These are phyloP conservation scores for Fusarium chlamydosporum DNA, from an alignment of 2,329 filamentous ascomycete genomes.

Conservation along the genomic window DNA sequence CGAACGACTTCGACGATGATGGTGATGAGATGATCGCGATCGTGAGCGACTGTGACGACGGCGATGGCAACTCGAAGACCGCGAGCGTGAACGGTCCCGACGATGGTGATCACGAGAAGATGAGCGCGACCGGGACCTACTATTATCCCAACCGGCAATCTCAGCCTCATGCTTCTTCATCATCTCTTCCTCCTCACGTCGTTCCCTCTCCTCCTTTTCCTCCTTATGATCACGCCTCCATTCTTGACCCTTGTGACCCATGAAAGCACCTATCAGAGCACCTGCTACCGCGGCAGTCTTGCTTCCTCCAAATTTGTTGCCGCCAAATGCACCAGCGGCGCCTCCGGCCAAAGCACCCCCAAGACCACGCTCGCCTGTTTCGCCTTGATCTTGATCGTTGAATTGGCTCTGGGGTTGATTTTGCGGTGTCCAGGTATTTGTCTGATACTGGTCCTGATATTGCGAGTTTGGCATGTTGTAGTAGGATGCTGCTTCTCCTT, in stretches of 20 bases:
- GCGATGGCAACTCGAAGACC: background rate
- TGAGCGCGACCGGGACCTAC: background rate
- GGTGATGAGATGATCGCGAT: background rate
- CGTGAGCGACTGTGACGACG: background rate
- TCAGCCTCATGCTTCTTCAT: conserved; percentile 1
- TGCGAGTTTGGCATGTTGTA: background rate
- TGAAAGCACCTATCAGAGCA: conserved; percentile 1
- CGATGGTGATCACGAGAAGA: background rate
- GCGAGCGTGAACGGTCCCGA: background rate
- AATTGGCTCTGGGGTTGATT: background rate
- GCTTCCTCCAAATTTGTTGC: conserved; percentile 9
- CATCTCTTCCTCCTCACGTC: background rate
- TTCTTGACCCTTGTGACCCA: conserved; percentile 7
- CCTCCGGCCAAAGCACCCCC: conserved; percentile 1
- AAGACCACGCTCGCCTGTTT: background rate
- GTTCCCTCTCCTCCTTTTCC: conserved; percentile 1
- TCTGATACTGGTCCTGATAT: background rate
- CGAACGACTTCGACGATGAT: background rate
- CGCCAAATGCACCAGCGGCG: background rate
- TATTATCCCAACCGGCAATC: background rate
- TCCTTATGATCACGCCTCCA: conserved; percentile 6
- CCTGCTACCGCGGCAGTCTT: background rate
- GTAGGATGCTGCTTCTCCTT: conserved; percentile 6
- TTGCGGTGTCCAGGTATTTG: background rate
- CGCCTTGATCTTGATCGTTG: background rate